Evolutionary conservation across 768 basidiomycete species (phyloP), one percentile per base, ranked within the genome.

Genomic region (Rhodotorula babjevae): DNA sequence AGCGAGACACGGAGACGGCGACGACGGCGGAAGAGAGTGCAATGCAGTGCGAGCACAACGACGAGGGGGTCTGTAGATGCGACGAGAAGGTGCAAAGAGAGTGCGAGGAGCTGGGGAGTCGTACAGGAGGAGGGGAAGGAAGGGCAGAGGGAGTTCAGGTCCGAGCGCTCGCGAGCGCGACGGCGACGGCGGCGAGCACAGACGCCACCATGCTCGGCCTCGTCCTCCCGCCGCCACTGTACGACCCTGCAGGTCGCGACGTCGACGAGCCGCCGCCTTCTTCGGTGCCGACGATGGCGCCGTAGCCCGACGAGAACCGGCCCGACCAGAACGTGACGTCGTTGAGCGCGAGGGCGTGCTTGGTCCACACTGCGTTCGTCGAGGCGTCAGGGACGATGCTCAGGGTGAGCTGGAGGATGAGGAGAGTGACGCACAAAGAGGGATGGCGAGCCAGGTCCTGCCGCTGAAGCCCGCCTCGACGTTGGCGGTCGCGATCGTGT

Each of bases 281-380:
- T 10, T 46, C 16, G 12, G 61, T 67, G 12, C 57, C 50, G 36
- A 49, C 33, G 21, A 63, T 47, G 40, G 58, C 57, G 36, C 72
- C 72, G 42, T 47, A 69, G 9, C 72, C 72, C 2, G 40, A 29
- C 19, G 68, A 62, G 33, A 66, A 73, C 7, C 9, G 55, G 21
- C 61, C 60, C n/a, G 64, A 46, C 72, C 72, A 73, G 33, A 66
- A 66, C 9, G 72, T 62, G 2, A 59, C 11, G 55, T 69, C 63
- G 61, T 73, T 58, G 9, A 46, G 1, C 11, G 50, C 33, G 49
- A 67, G 56, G 4, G 68, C 68, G 52, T 74, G 61, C 52, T 74
- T 74, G 3, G 73, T 74, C 73, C 73, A 74, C 0, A 74, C 68
- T 69, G 55, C 12, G 19, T 3, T 21, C 14, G 10, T 23, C 6